A percentile compares a stretch with the other conserved stretches of the same genome.
These are phyloP conservation scores for Aspergillus carbonarius DNA, from an alignment of 2,329 filamentous ascomycete genomes.

Conservation along the genomic window DNA sequence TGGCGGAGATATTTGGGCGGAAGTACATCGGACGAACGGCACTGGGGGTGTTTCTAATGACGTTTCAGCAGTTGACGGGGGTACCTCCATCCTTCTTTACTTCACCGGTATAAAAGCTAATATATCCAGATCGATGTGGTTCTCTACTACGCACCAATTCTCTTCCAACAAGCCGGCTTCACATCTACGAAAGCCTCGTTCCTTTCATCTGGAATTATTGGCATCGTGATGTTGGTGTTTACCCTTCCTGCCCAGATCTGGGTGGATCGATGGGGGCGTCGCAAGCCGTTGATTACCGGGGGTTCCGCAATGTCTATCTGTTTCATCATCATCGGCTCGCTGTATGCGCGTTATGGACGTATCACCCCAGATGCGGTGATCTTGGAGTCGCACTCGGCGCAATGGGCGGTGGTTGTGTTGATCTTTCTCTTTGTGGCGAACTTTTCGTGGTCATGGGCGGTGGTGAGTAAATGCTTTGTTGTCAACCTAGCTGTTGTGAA, in stretches of 20 bases:
- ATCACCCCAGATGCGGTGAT: slow-evolving; percentile 15
- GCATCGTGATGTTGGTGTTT: slow-evolving; percentile 30
- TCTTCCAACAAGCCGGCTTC: slow-evolving; percentile 31
- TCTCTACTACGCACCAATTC: slow-evolving; percentile 32
- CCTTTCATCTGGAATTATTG: slow-evolving; percentile 30
- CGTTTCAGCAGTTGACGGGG: slow-evolving; percentile 17
- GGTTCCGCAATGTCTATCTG: slow-evolving; percentile 26
- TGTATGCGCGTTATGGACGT: slow-evolving; percentile 12
- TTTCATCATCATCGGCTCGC: slow-evolving; percentile 12
- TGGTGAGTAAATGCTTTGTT: slow-evolving; percentile 3
- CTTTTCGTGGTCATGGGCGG: slow-evolving; percentile 32
- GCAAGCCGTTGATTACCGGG: slow-evolving; percentile 28
- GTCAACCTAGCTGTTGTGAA: not conserved
- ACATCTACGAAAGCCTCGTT: slow-evolving; percentile 22
- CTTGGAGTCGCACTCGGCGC: slow-evolving; percentile 17
- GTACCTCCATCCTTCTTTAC: not conserved
- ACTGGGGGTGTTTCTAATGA: slow-evolving; percentile 14
- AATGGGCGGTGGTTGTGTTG: slow-evolving; percentile 27
- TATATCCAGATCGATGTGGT: slow-evolving; percentile 14
- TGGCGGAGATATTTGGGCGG: slow-evolving; percentile 12
- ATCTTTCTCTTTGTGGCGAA: slow-evolving; percentile 31
- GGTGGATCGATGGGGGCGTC: slow-evolving; percentile 31
- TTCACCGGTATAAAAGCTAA: not conserved
- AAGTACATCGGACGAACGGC: slow-evolving; percentile 15
- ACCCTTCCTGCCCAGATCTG: slow-evolving; percentile 31